A percentile compares a stretch with the other conserved stretches of the same genome.
These are phyloP conservation scores for Fraxinus angustifolia DNA, from an alignment of 305 asterid species.

Conservation along the genomic window DNA sequence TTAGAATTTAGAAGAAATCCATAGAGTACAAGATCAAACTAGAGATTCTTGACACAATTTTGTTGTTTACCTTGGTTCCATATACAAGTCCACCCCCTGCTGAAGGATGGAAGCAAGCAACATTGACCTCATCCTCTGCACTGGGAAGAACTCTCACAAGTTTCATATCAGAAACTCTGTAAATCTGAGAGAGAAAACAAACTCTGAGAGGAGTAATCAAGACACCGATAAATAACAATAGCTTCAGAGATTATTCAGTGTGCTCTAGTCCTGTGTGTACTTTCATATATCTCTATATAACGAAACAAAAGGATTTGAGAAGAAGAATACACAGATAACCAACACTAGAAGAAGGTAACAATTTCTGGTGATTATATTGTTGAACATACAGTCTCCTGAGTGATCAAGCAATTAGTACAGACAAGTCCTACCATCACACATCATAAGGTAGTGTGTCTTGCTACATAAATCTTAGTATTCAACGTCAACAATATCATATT, in stretches of 20 bases:
- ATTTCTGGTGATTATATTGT: conserved; percentile 1
- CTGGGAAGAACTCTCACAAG: conserved; percentile 93
- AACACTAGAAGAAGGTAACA: background rate
- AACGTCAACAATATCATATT: background rate
- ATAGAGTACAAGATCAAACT: conserved; percentile 10
- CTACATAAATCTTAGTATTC: background rate
- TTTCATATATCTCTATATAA: background rate
- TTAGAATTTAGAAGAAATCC: conserved; percentile 7
- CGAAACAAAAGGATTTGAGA: background rate
- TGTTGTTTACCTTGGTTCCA: conserved; percentile 77
- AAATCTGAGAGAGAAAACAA: conserved; percentile 46
- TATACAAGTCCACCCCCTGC: conserved; percentile 95
- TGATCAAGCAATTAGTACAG: background rate
- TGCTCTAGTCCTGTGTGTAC: background rate
- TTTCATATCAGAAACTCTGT: conserved; percentile 93
- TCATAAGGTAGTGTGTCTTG: background rate
- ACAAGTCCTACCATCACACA: background rate
- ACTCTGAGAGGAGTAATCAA: conserved; percentile 9
- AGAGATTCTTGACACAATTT: background rate
- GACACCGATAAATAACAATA: background rate
- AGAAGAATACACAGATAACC: background rate
- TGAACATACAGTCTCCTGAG: background rate
- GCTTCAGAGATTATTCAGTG: conserved; percentile 1
- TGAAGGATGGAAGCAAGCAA: conserved; percentile 93
- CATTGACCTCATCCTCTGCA: conserved; percentile 97